A percentile compares a stretch with the other conserved stretches of the same genome.
phyloP scores from a whole-genome alignment of 116 monocot species.

The Papilionanthe hybrid region DNA sequence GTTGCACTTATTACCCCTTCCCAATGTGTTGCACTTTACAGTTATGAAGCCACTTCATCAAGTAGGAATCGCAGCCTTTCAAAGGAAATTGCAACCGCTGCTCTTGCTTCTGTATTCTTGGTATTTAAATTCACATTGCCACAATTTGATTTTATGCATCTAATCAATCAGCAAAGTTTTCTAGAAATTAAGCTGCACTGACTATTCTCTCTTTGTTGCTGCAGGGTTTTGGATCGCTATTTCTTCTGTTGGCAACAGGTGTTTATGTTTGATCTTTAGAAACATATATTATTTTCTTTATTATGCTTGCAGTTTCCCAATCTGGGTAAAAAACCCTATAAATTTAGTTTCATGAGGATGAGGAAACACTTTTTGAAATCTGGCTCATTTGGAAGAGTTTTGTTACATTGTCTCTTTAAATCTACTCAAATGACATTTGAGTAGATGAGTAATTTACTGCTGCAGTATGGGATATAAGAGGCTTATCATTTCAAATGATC shows the following conservation, averaged over 20 bases:
- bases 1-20: background rate
- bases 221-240: conserved; percentile 46
- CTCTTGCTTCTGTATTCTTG: conserved; percentile 76
- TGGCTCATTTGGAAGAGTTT: too few species aligned
- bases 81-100: conserved; percentile 60
- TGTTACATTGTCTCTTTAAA: too few species aligned
- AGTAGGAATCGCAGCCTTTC: conserved; percentile 53
- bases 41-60: conserved; percentile 89
- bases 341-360: too few species aligned
- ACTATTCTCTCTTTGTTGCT: background rate
- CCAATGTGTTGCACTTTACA: conserved; percentile 17
- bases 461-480: too few species aligned
- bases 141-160: background rate
- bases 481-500: too few species aligned
- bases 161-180: too few species aligned
- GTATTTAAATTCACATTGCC: conserved; percentile 17
- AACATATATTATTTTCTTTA: too few species aligned
- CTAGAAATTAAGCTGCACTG: background rate
- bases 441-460: too few species aligned
- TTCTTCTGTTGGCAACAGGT: conserved; percentile 33
- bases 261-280: conserved; percentile 31
- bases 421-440: too few species aligned
- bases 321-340: too few species aligned
- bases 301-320: too few species aligned
- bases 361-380: too few species aligned